Evolutionary conservation across 345 rosid species (phyloP), one percentile per base, ranked within the genome.

Genomic region (Lagerstroemia speciosa): DNA sequence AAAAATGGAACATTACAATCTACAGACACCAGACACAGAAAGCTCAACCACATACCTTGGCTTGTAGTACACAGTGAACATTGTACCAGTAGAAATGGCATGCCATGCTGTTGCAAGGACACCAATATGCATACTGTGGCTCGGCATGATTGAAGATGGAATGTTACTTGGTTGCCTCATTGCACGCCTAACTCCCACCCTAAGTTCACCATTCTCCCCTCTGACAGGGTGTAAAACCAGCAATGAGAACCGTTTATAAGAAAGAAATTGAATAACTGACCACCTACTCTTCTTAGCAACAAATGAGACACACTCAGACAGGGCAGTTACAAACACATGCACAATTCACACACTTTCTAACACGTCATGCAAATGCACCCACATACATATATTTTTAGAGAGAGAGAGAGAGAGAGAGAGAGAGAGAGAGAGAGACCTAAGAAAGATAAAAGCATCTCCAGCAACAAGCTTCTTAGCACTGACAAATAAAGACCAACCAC

Each of bases 91-190:
- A 32, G 71, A 67, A 69, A 82, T 66, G 31, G 88, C 88, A 78
- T 84, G 88, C 81, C 83, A 84, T 24, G 91, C 91, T 31, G 88
- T 84, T 48, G 91, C 91, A 68, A 86, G 88, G 70, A 86, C 86
- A 33, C 88, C 88, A 1, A 86, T 72, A 73, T 82, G 91, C 91
- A 86, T 86, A 71, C 91, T 86, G 69, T 84, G 84, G 65, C 88
- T 84, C 29, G 91, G 83, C 76, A 84, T 86, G 32, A 86, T 85
- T 2, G 88, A 86, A 8, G 91, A 79, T 26, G 91, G 82, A 73
- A 84, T 76, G 72, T 76, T 79, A 16, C 78, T 72, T 65, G 76
- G 85, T 37, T 84, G 87, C 69, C 83, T 75, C 85, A 78, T 72
- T 17, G 84, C 84, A 29, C 88, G 81, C 58, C 88, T 79, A 41